phyloP scores from a whole-genome alignment of 441 rosid species.

The Macaranga tanarius region DNA sequence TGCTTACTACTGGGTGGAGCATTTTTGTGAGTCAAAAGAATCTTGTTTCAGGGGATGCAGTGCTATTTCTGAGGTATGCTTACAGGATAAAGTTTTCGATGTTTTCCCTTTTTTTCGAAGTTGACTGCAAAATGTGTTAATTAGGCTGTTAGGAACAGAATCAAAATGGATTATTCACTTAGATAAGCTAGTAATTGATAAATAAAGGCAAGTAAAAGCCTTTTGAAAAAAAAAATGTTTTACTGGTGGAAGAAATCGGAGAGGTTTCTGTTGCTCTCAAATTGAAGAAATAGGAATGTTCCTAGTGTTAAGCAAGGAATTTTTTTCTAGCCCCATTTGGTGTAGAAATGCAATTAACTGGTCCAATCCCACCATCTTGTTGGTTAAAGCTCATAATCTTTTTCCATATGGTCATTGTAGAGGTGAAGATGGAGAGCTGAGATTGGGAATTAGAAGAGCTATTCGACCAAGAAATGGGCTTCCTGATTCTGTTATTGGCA shows the following conservation, averaged over 20 bases:
- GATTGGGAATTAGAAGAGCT: constrained; percentile 82
- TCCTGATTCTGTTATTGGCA: constrained; percentile 60
- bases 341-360: neutral
- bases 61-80: constrained; percentile 77
- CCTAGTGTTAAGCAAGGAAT: neutral
- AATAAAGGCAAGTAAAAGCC: neutral
- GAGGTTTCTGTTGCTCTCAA: neutral
- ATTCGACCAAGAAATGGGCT: constrained; percentile 66
- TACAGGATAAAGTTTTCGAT: constrained; percentile 8
- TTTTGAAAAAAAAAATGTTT: neutral
- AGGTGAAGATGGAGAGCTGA: constrained; percentile 79
- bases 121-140: constrained; percentile 7
- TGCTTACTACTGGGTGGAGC: constrained; percentile 97
- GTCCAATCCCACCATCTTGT: constrained; percentile 1
- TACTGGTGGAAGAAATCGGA: neutral
- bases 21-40: constrained; percentile 86
- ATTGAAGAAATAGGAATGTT: neutral
- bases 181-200: neutral
- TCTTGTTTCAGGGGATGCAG: constrained; percentile 92
- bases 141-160: neutral
- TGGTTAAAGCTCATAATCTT: neutral
- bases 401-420: constrained; percentile 35
- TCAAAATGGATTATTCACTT: constrained; percentile 2
- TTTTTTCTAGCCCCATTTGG: neutral
- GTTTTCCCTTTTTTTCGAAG: neutral